Base-by-base conservation (phyloP, 768 basidiomycete species). In the Tulasnella sp. region DNA sequence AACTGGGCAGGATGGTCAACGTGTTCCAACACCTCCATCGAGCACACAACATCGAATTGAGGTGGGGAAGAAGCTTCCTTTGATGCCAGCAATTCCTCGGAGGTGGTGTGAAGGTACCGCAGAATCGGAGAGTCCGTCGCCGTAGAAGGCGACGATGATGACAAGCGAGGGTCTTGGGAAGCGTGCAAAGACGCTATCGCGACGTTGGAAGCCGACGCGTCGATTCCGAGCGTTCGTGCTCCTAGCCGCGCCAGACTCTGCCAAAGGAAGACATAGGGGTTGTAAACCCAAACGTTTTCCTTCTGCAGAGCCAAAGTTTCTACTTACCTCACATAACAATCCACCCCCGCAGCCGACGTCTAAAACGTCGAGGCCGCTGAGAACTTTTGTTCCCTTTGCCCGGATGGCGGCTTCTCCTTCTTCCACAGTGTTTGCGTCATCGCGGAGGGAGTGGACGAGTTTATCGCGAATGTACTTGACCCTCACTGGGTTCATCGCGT, bases 331-430 rank as follows among this genome's bases (percentile, higher is more conserved):
- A 21, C 88, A 84, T 56, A 99, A 73, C 58, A 98, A 71, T 0
- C 96, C 96, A 0, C 96, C 96, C 6, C 96, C 96, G 67, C 96
- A 98, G 0, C 96, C 96, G 2, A 97, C 83, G 66, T 97, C 93
- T 50, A 97, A 71, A 12, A 86, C 81, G 58, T 84, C 77, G 65
- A 84, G 70, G 0, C 84, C 89, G 2, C 69, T 67, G 27, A 99
- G 71, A 66, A 70, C 71, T 23, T 62, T 6, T 73, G 58, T 31
- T 25, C 52, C 59, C 19, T 43, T 21, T 12, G 37, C 14, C 36
- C 34, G 40, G 43, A 48, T 69, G 31, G 65, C 57, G 15, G 68
- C 67, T 21, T 58, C 55, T 21, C 65, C 65, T 3, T 35, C 50
- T 6, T 71, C 66, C 2, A 36, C 73, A 70, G 25, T 40, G 57